phyloP scores from a whole-genome alignment of 352 stramenopile species.

The Phytophthora kernoviae region DNA sequence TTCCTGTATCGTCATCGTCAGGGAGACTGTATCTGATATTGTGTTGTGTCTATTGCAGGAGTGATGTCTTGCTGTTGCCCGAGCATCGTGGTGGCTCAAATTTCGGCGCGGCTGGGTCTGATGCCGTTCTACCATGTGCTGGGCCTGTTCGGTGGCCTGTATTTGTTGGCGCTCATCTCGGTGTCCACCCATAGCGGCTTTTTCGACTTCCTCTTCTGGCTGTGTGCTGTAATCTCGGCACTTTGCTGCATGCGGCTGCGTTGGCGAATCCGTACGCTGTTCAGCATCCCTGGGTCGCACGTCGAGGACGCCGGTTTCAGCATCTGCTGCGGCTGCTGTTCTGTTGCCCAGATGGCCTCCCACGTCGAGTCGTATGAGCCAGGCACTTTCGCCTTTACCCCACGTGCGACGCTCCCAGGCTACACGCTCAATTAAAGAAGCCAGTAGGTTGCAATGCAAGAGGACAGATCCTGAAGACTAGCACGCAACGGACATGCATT shows the following conservation, averaged over 20 bases:
- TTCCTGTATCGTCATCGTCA: neutral
- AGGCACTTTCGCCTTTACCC: slow-evolving; percentile 57
- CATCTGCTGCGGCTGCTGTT: slow-evolving; percentile 75
- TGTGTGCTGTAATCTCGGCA: slow-evolving; percentile 39
- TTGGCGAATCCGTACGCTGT: slow-evolving; percentile 64
- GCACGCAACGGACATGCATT: too few relatives aligned
- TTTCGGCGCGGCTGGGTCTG: slow-evolving; percentile 62
- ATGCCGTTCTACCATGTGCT: slow-evolving; percentile 66
- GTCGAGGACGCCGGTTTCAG: slow-evolving; percentile 52
- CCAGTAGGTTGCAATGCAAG: too few relatives aligned
- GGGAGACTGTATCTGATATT: neutral
- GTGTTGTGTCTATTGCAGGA: slow-evolving; percentile 26
- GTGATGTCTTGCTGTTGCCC: slow-evolving; percentile 76
- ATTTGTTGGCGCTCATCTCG: slow-evolving; percentile 54
- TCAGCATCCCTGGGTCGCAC: slow-evolving; percentile 65
- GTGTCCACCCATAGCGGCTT: slow-evolving; percentile 38
- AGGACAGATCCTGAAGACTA: too few relatives aligned
- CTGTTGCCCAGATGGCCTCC: slow-evolving; percentile 78
- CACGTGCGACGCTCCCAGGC: slow-evolving; percentile 66
- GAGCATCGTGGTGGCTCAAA: slow-evolving; percentile 62
- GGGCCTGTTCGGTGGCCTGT: slow-evolving; percentile 49
- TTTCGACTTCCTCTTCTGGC: slow-evolving; percentile 50
- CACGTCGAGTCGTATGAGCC: slow-evolving; percentile 84
- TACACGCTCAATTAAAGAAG: slow-evolving; percentile 56
- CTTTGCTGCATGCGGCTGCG: slow-evolving; percentile 58